Conservation (phyloP, 352 stramenopile species). For the Phytophthora hibernalis region DNA sequence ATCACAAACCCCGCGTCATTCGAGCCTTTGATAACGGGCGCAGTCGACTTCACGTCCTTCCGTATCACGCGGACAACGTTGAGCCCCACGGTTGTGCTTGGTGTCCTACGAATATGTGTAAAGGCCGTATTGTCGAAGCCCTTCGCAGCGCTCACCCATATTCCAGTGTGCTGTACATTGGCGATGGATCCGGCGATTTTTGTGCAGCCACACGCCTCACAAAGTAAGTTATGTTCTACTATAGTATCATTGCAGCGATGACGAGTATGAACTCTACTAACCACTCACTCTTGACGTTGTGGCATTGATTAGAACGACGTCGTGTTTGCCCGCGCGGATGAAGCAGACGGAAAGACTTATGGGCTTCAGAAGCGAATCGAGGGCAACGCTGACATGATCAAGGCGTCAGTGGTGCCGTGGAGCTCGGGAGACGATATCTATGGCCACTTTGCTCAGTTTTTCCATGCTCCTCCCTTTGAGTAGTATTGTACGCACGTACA, state of each 20-base stretch:
- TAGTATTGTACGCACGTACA: constrained; percentile 11
- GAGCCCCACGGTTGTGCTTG: constrained; percentile 59
- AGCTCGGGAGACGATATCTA: constrained; percentile 71
- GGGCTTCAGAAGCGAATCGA: constrained; percentile 65
- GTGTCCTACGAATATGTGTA: constrained; percentile 87
- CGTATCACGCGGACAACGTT: constrained; percentile 52
- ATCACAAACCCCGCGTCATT: constrained; percentile 67
- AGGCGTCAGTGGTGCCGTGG: constrained; percentile 64
- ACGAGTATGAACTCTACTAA: background rate
- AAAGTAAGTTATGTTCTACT: constrained; percentile 39
- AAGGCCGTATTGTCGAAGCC: constrained; percentile 67
- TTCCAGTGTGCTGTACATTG: constrained; percentile 71
- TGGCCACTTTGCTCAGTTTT: constrained; percentile 49
- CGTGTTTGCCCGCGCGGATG: constrained; percentile 68
- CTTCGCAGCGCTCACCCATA: constrained; percentile 47
- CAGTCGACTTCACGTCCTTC: constrained; percentile 53
- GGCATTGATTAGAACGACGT: constrained; percentile 48
- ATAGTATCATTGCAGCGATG: background rate
- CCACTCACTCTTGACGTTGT: background rate
- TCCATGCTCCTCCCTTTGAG: constrained; percentile 15
- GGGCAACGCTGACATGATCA: constrained; percentile 38
- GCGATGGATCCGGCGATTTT: constrained; percentile 76
- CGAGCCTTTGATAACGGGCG: constrained; percentile 23
- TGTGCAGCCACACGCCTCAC: constrained; percentile 63
- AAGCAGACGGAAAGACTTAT: constrained; percentile 54